These are phyloP conservation scores for Phytophthora citrophthora DNA, from an alignment of 352 stramenopile species.

Conservation along the genomic window DNA sequence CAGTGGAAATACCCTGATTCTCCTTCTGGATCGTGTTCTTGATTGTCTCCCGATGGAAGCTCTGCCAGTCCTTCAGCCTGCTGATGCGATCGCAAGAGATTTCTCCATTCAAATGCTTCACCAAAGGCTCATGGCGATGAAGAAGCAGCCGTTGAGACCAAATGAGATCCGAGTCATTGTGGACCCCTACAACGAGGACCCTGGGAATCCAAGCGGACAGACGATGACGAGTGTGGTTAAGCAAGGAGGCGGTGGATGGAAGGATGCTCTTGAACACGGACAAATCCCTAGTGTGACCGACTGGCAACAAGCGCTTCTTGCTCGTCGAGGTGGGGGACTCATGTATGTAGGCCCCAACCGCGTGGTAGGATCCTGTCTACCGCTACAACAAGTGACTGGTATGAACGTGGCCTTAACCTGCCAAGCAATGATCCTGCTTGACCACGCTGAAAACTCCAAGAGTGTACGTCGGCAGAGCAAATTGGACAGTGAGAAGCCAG, in stretches of 20 bases:
- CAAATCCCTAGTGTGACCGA: slow-evolving; percentile 68
- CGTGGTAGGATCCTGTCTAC: slow-evolving; percentile 58
- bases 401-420: slow-evolving; percentile 75
- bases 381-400: slow-evolving; percentile 50
- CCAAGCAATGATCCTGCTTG: slow-evolving; percentile 73
- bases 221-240: slow-evolving; percentile 55
- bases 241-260: slow-evolving; percentile 57
- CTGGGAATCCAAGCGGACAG: slow-evolving; percentile 35
- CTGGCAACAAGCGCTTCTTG: slow-evolving; percentile 72
- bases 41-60: slow-evolving; percentile 61
- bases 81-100: slow-evolving; percentile 64
- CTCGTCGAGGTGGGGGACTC: slow-evolving; percentile 59
- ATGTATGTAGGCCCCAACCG: slow-evolving; percentile 80
- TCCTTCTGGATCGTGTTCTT: slow-evolving; percentile 66
- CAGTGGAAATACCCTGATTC: slow-evolving; percentile 44
- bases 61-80: slow-evolving; percentile 47
- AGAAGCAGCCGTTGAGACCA: slow-evolving; percentile 56
- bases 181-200: slow-evolving; percentile 68
- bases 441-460: slow-evolving; percentile 80
- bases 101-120: slow-evolving; percentile 78
- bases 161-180: slow-evolving; percentile 72
- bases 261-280: slow-evolving; percentile 64
- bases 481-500: slow-evolving; percentile 79
- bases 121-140: slow-evolving; percentile 54
- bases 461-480: slow-evolving; percentile 88